phyloP scores from a whole-genome alignment of 257 asterid genomes.

The Solanum etuberosum region DNA sequence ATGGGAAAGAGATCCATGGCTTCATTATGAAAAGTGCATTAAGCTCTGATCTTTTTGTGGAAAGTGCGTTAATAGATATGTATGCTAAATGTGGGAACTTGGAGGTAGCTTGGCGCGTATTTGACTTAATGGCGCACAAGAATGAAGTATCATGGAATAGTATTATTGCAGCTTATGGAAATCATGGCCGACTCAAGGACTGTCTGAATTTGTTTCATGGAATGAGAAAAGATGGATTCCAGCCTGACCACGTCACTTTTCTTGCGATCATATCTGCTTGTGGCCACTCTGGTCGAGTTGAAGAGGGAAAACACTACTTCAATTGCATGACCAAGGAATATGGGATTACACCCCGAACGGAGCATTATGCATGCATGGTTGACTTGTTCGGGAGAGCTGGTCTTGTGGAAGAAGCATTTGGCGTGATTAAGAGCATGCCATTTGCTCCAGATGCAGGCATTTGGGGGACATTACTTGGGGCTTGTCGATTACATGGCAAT shows the following conservation, averaged over 20 bases:
- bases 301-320: slow-evolving; percentile 51
- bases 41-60: slow-evolving; percentile 35
- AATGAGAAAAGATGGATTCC: slow-evolving; percentile 48
- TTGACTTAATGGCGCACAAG: slow-evolving; percentile 42
- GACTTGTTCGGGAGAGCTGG: slow-evolving; percentile 79
- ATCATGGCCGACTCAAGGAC: slow-evolving; percentile 40
- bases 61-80: slow-evolving; percentile 67
- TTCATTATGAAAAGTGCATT: slow-evolving; percentile 46
- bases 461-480: slow-evolving; percentile 88
- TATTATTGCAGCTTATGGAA: slow-evolving; percentile 88
- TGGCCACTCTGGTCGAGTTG: slow-evolving; percentile 68
- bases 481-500: slow-evolving; percentile 66
- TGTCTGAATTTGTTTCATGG: slow-evolving; percentile 34
- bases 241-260: slow-evolving; percentile 70
- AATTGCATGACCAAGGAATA: slow-evolving; percentile 42
- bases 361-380: slow-evolving; percentile 79
- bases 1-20: slow-evolving; percentile 70
- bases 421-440: slow-evolving; percentile 48
- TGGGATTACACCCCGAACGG: slow-evolving; percentile 43
- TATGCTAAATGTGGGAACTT: slow-evolving; percentile 83
- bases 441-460: slow-evolving; percentile 73
- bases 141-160: slow-evolving; percentile 95
- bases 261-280: slow-evolving; percentile 75
- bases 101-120: slow-evolving; percentile 41
- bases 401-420: slow-evolving; percentile 40